Base-by-base conservation (phyloP, 2,329 filamentous ascomycete species). In the Sporothrix globosa region DNA sequence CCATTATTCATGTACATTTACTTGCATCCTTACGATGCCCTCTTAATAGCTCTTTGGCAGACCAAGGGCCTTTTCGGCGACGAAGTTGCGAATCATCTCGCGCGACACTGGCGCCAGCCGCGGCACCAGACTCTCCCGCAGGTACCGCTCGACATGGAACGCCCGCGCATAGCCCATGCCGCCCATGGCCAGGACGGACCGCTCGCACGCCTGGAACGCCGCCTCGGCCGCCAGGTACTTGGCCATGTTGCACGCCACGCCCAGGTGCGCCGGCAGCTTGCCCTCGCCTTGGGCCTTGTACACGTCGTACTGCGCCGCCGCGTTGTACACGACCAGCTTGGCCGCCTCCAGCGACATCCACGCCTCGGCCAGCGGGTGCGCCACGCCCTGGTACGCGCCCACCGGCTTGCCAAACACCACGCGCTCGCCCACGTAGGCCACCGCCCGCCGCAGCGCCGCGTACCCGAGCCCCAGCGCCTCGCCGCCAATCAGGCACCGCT, bases 381-480 rank as follows among this genome's bases (percentile, higher is more conserved):
- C 83, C 34, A 91, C 86, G 0, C 83, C 87, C 74, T 91, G 89
- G 75, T 91, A 91, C 79, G 84, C 82, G 1, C 90, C 89, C 71
- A 91, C 90, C 0, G 87, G 85, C 1, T 88, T 80, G n/a, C 84
- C 82, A 74, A 91, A 91, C 0, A 91, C 88, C 4, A 89, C 82
- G 0, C 91, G 84, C 50, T 91, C 88, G 67, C 84, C 82, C 0
- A 91, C 90, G 74, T 93, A 93, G 21, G 81, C 82, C 0, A 88
- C 83, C 0, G 91, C 91, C 73, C 83, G 87, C 70, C 83, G 81
- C 39, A 89, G 80, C 11, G 87, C 92, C 0, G 89, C 91, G 75
- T 96, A 96, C 0, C 92, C 92, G 0, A 96, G 81, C 0, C 92
- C 92, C 0, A 96, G 83, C 0, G 92, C 92, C 80, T 96, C 92